A percentile compares a stretch with the other conserved stretches of the same genome.
Evolutionary conservation across 345 rosid genomes (phyloP).

Genomic region (Kandelia obovata): DNA sequence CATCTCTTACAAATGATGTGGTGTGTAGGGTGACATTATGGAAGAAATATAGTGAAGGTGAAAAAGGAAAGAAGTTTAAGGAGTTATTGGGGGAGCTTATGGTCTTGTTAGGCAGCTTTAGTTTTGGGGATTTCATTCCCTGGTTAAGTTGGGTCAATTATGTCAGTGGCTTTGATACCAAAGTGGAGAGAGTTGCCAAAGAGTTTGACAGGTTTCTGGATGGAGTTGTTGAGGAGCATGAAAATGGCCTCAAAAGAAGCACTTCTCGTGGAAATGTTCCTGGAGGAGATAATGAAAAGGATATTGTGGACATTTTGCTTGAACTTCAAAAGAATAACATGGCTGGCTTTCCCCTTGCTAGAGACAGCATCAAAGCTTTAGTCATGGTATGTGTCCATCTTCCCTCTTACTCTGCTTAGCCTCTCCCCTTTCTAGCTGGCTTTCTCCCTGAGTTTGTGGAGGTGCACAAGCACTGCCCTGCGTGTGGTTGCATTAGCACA

Average conservation of each 20-base stretch:
- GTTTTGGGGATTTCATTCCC: conserved; percentile 49
- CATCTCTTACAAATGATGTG: conserved; percentile 34
- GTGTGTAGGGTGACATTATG: conserved; percentile 48
- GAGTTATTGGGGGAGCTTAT: conserved; percentile 21
- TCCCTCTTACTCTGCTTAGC: neutral
- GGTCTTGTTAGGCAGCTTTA: conserved; percentile 33
- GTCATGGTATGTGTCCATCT: conserved; percentile 20
- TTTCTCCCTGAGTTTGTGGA: no score
- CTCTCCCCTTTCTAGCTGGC: no score
- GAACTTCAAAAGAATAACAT: conserved; percentile 17
- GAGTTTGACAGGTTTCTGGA: conserved; percentile 29
- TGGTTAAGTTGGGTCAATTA: conserved; percentile 46
- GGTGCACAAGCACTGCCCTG: no score
- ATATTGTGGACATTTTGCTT: conserved; percentile 33
- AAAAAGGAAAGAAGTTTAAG: conserved; percentile 28
- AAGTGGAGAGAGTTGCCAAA: conserved; percentile 18
- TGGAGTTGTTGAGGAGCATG: conserved; percentile 22
- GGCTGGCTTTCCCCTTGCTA: conserved; percentile 6
- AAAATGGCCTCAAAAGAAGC: neutral
- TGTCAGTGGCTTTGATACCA: conserved; percentile 27
- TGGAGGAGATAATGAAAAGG: neutral
- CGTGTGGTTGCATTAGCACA: no score
- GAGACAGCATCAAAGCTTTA: conserved; percentile 32
- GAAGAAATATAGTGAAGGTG: conserved; percentile 41
- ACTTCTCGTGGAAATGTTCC: neutral